Conservation (phyloP, 768 basidiomycete genomes). For the Boletus tomentosulus region DNA sequence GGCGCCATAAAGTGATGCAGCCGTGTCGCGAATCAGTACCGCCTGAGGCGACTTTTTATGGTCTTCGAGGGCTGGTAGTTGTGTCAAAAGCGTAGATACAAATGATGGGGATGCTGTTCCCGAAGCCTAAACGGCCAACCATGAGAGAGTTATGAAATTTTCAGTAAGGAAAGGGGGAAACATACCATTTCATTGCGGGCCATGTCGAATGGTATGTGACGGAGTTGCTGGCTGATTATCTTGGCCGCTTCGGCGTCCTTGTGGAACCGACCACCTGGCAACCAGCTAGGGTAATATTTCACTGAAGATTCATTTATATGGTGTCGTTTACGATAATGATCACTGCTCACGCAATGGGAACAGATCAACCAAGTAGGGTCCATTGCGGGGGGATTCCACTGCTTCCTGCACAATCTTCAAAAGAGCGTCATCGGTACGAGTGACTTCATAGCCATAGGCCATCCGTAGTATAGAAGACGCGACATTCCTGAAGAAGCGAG, state of each 20-base stretch:
- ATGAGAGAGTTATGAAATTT: no score
- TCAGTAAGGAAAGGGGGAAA: no score
- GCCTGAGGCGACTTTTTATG: no score
- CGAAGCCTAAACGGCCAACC: no score
- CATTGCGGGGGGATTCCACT: not conserved
- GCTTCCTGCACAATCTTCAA: conserved; percentile 5
- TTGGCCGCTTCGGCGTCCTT: conserved; percentile 3
- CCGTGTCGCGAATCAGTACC: no score
- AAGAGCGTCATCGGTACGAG: not conserved
- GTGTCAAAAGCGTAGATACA: no score
- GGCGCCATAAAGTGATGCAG: no score
- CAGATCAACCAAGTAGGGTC: conserved; percentile 9
- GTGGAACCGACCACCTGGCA: conserved; percentile 10
- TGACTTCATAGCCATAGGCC: conserved; percentile 4
- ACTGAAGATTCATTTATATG: not conserved
- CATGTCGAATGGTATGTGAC: no score
- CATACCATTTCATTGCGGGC: no score
- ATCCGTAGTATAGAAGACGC: not conserved
- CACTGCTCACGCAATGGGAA: conserved; percentile 3
- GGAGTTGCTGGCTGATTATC: no score
- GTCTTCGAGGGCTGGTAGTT: no score
- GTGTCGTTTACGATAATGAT: not conserved
- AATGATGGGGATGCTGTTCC: no score
- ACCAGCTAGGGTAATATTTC: conserved; percentile 7
- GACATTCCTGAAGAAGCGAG: not conserved